Evolutionary conservation across 345 rosid genomes (phyloP).

Genomic region (Clarkia xantiana): DNA sequence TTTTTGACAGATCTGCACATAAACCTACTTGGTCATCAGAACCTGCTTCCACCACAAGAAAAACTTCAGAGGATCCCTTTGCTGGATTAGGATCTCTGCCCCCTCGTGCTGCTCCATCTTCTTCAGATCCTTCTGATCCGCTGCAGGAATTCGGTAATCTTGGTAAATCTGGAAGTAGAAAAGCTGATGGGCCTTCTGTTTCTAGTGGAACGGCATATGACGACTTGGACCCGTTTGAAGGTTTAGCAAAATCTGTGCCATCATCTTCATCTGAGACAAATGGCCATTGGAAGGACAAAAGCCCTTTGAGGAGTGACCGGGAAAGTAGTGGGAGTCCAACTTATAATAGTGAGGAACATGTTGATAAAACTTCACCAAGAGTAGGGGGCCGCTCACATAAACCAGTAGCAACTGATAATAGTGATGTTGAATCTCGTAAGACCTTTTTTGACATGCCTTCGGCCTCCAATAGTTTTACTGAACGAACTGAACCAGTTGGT

Average conservation of each 20-base stretch:
- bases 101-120: conserved; percentile 9
- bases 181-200: conserved; percentile 8
- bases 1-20: conserved; percentile 10
- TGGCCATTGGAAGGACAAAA: conserved; percentile 32
- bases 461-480: conserved; percentile 19
- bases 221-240: conserved; percentile 53
- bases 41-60: conserved; percentile 5
- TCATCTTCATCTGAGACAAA: conserved; percentile 26
- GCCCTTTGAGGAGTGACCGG: conserved; percentile 29
- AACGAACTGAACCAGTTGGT: conserved; percentile 26
- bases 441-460: conserved; percentile 26
- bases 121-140: conserved; percentile 11
- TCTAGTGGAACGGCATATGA: conserved; percentile 25
- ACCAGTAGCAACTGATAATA: conserved; percentile 25
- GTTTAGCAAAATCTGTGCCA: conserved; percentile 45
- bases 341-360: conserved; percentile 23
- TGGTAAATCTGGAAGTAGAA: conserved; percentile 9
- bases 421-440: conserved; percentile 33
- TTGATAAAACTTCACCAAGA: conserved; percentile 21
- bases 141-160: conserved; percentile 12
- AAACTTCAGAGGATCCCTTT: conserved; percentile 13
- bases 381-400: conserved; percentile 12
- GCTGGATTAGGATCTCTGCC: conserved; percentile 10
- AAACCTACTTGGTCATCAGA: conserved; percentile 12
- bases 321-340: conserved; percentile 25